Evolutionary conservation across 2,329 filamentous ascomycete genomes (phyloP).

Genomic region (Trichophyton schoenleinii): DNA sequence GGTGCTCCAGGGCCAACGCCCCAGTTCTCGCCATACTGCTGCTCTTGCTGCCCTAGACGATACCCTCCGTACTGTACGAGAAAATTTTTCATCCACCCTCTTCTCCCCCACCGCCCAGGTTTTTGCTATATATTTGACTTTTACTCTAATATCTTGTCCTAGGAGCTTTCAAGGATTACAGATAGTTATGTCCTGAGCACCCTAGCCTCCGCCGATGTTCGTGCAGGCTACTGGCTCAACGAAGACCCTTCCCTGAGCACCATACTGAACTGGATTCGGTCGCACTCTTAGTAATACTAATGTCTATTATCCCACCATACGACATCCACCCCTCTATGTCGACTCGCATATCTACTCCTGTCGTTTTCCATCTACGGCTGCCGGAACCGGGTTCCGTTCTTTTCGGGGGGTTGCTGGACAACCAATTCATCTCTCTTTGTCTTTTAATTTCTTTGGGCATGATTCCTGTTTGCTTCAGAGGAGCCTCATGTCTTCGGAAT

Average conservation of each 20-base stretch:
- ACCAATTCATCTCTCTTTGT: not conserved
- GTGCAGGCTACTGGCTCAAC: constrained; percentile 48
- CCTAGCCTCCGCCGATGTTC: constrained; percentile 42
- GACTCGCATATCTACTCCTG: not conserved
- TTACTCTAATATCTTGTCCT: not conserved
- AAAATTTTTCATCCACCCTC: constrained; percentile 7
- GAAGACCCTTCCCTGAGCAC: constrained; percentile 47
- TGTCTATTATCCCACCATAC: not conserved
- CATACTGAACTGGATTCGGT: constrained; percentile 36
- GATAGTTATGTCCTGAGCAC: constrained; percentile 45
- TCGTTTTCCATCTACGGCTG: not conserved
- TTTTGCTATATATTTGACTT: not conserved
- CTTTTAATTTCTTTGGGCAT: not conserved
- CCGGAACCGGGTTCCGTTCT: not conserved
- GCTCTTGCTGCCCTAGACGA: constrained; percentile 39
- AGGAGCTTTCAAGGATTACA: constrained; percentile 47
- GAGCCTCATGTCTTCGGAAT: not conserved
- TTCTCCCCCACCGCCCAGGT: not conserved
- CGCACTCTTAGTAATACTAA: constrained; percentile 16
- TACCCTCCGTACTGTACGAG: constrained; percentile 37
- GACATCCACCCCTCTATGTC: not conserved
- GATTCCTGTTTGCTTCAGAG: not conserved
- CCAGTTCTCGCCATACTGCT: constrained; percentile 35
- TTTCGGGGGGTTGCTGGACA: not conserved
- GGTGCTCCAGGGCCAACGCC: constrained; percentile 39